phyloP scores from a whole-genome alignment of 768 basidiomycete species.

The Mycena metata region DNA sequence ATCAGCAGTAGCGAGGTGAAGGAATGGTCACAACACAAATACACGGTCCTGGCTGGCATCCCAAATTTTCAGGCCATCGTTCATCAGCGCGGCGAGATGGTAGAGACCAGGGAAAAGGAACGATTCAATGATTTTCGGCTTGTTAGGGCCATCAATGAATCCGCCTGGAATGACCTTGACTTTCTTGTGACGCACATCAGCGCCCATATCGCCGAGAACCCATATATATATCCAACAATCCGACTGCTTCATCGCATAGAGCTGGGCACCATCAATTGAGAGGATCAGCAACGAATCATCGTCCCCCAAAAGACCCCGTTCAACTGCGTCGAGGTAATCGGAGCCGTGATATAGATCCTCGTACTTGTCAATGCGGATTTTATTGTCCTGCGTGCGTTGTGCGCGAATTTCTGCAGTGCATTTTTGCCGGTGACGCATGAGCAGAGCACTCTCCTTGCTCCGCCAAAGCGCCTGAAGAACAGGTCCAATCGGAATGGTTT shows the following conservation, averaged over 20 bases:
- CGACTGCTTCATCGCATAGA: conserved; percentile 57
- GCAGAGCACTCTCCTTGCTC: conserved; percentile 35
- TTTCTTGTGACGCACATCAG: conserved; percentile 43
- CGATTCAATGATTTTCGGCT: conserved; percentile 50
- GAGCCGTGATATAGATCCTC: conserved; percentile 47
- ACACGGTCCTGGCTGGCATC: conserved; percentile 40
- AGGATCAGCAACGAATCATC: conserved; percentile 53
- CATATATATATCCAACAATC: conserved; percentile 61
- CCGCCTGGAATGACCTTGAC: conserved; percentile 41
- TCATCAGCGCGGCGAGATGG: conserved; percentile 49
- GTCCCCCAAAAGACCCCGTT: conserved; percentile 37
- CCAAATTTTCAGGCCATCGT: conserved; percentile 50
- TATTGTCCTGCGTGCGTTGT: conserved; percentile 5
- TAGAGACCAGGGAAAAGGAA: conserved; percentile 51
- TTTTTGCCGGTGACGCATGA: conserved; percentile 41
- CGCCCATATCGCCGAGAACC: conserved; percentile 50
- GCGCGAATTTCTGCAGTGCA: conserved; percentile 29
- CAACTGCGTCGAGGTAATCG: conserved; percentile 42
- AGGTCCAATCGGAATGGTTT: conserved; percentile 54
- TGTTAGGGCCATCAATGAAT: conserved; percentile 48
- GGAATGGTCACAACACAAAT: conserved; percentile 38
- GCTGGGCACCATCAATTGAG: conserved; percentile 58
- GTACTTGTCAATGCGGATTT: conserved; percentile 30
- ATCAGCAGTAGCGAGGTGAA: conserved; percentile 50
- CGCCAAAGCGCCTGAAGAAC: conserved; percentile 52